Percentiles rank a stretch among this genome's conserved stretches.
Evolutionary conservation across 1,284 basidiomycete species (phyloP).

Genomic region (Ustilago curta): DNA sequence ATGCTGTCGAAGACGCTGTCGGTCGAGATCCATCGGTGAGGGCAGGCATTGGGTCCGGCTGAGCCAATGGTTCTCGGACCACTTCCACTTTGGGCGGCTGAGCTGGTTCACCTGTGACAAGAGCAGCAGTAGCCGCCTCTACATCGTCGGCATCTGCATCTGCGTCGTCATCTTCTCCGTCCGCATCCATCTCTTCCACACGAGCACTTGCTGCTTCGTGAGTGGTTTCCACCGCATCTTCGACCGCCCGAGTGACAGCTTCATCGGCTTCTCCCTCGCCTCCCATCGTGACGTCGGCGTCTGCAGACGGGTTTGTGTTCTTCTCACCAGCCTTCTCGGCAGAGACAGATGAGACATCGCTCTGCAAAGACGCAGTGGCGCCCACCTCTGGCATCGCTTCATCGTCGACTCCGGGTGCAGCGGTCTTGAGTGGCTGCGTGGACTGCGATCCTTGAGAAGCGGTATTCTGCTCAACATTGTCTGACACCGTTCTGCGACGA

Average conservation of each 20-base stretch:
- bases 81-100: constrained; percentile 48
- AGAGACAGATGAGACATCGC: not conserved
- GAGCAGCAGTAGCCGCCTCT: constrained; percentile 42
- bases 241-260: constrained; percentile 55
- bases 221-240: constrained; percentile 53
- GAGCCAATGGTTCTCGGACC: constrained; percentile 42
- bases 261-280: constrained; percentile 59
- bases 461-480: constrained; percentile 35
- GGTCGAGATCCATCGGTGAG: constrained; percentile 17
- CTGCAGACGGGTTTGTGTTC: not conserved
- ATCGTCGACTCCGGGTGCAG: constrained; percentile 7
- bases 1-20: not conserved
- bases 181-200: constrained; percentile 51
- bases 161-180: constrained; percentile 47
- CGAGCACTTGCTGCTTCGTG: constrained; percentile 52
- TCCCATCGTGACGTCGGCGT: constrained; percentile 32
- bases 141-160: constrained; percentile 56
- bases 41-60: constrained; percentile 46
- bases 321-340: constrained; percentile 3
- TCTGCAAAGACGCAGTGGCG: not conserved
- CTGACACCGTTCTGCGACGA: constrained; percentile 28
- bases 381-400: constrained; percentile 31
- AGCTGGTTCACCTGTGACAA: constrained; percentile 44
- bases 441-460: constrained; percentile 10
- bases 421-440: constrained; percentile 2